A percentile compares a stretch with the other conserved stretches of the same genome.
Conservation (phyloP, 768 basidiomycete species). For the Termitomyces sp. region DNA sequence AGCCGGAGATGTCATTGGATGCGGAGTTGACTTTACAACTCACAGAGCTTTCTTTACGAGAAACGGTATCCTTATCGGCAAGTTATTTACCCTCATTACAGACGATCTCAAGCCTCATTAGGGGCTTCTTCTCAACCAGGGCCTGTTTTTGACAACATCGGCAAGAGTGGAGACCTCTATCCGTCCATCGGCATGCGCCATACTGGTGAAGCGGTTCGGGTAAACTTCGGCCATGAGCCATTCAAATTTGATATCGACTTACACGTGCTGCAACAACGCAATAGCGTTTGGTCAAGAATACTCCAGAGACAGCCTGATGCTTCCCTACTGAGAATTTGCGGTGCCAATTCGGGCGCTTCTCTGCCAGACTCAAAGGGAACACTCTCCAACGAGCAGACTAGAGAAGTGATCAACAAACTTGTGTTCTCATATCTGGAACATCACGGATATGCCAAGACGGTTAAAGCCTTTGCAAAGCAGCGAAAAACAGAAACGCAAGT, state of each 20-base stretch:
- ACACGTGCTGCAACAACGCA: constrained; percentile 69
- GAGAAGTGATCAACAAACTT: constrained; percentile 62
- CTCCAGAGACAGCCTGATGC: constrained; percentile 49
- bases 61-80: constrained; percentile 74
- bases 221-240: constrained; percentile 83
- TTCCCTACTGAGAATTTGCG: constrained; percentile 24
- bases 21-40: constrained; percentile 86
- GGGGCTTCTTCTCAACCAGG: constrained; percentile 34
- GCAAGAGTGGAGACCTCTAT: constrained; percentile 61
- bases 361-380: constrained; percentile 18
- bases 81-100: background rate
- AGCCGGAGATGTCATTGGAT: constrained; percentile 89
- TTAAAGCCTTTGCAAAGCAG: constrained; percentile 59
- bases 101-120: background rate
- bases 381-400: constrained; percentile 45
- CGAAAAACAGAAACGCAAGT: constrained; percentile 14
- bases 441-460: constrained; percentile 75
- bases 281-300: constrained; percentile 63
- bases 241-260: constrained; percentile 92
- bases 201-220: constrained; percentile 67
- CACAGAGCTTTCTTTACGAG: constrained; percentile 86
- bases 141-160: constrained; percentile 67
- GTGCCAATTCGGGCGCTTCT: constrained; percentile 15
- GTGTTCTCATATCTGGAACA: constrained; percentile 79
- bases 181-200: constrained; percentile 90